Percentiles rank a stretch among this genome's conserved stretches.
phyloP scores from a whole-genome alignment of 805 yeast genomes.

The Cyberlindnera mycetangii region DNA sequence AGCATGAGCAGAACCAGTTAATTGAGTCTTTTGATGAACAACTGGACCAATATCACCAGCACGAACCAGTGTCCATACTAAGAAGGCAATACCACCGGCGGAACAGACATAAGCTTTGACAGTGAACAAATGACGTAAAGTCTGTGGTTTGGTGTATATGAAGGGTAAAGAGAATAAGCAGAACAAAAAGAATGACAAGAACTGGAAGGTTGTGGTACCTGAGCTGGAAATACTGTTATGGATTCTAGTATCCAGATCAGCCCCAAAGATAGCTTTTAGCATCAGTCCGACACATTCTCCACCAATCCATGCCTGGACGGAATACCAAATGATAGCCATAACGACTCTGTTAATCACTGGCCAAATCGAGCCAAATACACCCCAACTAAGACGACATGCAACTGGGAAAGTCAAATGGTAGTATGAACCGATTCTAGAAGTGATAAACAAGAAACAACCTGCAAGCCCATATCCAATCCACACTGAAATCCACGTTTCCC shows the following conservation, averaged over 20 bases:
- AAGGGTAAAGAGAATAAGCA: slow-evolving; percentile 81
- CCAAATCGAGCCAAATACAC: slow-evolving; percentile 87
- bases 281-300: slow-evolving; percentile 78
- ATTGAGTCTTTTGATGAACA: slow-evolving; percentile 50
- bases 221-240: slow-evolving; percentile 58
- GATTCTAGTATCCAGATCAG: slow-evolving; percentile 56
- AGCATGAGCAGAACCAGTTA: slow-evolving; percentile 59
- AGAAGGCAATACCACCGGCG: slow-evolving; percentile 76
- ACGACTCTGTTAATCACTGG: slow-evolving; percentile 86
- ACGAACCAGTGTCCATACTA: slow-evolving; percentile 80
- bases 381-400: slow-evolving; percentile 75
- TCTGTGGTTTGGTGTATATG: slow-evolving; percentile 79
- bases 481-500: slow-evolving; percentile 88
- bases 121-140: slow-evolving; percentile 79
- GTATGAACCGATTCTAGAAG: slow-evolving; percentile 75
- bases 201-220: slow-evolving; percentile 67
- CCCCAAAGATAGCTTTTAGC: slow-evolving; percentile 74
- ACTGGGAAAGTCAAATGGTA: slow-evolving; percentile 89
- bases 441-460: slow-evolving; percentile 62
- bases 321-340: slow-evolving; percentile 85
- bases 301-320: slow-evolving; percentile 84
- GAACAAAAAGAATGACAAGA: slow-evolving; percentile 74
- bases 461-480: slow-evolving; percentile 80
- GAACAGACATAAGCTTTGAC: slow-evolving; percentile 78
- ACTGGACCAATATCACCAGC: slow-evolving; percentile 80